Base-by-base conservation (phyloP, 2,329 filamentous ascomycete species). In the Elsinoe fawcettii region DNA sequence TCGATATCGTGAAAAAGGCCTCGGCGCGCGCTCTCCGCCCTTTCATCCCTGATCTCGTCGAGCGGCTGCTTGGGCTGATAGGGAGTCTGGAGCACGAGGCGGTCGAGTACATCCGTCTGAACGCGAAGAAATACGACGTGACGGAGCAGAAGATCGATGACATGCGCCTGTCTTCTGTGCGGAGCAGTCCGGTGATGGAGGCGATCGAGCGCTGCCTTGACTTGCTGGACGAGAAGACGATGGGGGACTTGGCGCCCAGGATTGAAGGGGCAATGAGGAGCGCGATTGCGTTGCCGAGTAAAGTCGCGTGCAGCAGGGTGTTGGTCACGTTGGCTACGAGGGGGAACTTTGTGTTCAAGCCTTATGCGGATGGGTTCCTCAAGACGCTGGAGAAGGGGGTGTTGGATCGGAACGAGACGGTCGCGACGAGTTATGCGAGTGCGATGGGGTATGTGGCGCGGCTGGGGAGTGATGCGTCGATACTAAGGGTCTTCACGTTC, bases 111-210 rank as follows among this genome's bases (percentile, higher is more conserved):
- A 79, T 96, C 55, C 93, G 96, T 71, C 83, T 96, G 60, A 90
- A 95, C 64, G 89, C 90, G 0, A 85, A 83, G 44, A 86, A 87
- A 61, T 88, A 90, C 62, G 90, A 95, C 51, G 80, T 95, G 25
- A 95, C 87, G 0, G 85, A 90, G 47, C 90, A 95, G 63, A 85
- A 92, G 66, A 90, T 99, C 57, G 93, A 99, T 70, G 91, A 90
- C 67, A 80, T 90, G 70, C 81, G 93, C 57, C 83, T 93, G 12
- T 85, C 82, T 37, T 87, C 85, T 68, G 89, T 96, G 27, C 87
- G 90, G 25, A 83, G 83, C 55, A 96, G 90, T 14, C 92, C 93
- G 0, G 84, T 99, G 62, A 95, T 91, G 66, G 91, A 96, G 69
- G 90, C 90, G 1, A 90, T 97, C 57, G 89, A 96, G 64, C 83